Evolutionary conservation across 495 filamentous ascomycete genomes (phyloP).

Genomic region (Annulohypoxylon maeteangense): DNA sequence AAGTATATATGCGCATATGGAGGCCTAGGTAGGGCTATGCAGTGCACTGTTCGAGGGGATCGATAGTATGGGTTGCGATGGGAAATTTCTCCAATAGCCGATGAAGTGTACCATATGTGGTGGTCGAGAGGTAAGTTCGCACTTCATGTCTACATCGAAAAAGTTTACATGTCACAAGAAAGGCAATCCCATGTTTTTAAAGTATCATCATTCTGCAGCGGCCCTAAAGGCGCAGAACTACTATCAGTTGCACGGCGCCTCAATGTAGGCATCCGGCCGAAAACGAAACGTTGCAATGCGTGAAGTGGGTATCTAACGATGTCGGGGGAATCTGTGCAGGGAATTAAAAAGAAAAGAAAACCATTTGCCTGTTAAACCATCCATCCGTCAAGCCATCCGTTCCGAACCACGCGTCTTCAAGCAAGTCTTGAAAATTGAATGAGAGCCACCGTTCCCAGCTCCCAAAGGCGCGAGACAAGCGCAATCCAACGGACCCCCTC

Average conservation of each 20-base stretch:
- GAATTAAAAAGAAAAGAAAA: background rate
- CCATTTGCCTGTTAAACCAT: background rate
- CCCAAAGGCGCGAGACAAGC: background rate
- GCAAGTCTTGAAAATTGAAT: background rate
- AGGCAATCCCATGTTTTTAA: background rate
- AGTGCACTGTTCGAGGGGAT: background rate
- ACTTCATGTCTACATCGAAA: background rate
- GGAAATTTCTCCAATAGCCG: background rate
- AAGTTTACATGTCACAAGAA: background rate
- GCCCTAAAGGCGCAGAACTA: background rate
- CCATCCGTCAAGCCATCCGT: background rate
- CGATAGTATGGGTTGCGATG: background rate
- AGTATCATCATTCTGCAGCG: background rate
- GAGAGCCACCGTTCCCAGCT: background rate
- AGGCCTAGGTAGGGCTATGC: background rate
- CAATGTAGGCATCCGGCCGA: background rate
- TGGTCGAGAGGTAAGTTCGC: background rate
- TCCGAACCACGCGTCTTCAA: background rate
- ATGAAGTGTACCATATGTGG: background rate
- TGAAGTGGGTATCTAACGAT: background rate
- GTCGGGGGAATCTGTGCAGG: background rate
- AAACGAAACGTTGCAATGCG: background rate
- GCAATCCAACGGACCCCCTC: background rate
- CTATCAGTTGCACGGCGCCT: background rate
- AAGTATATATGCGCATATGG: conserved; percentile 28